These are phyloP conservation scores for Talaromyces marneffei DNA, from an alignment of 2,329 filamentous ascomycete genomes.

Conservation along the genomic window DNA sequence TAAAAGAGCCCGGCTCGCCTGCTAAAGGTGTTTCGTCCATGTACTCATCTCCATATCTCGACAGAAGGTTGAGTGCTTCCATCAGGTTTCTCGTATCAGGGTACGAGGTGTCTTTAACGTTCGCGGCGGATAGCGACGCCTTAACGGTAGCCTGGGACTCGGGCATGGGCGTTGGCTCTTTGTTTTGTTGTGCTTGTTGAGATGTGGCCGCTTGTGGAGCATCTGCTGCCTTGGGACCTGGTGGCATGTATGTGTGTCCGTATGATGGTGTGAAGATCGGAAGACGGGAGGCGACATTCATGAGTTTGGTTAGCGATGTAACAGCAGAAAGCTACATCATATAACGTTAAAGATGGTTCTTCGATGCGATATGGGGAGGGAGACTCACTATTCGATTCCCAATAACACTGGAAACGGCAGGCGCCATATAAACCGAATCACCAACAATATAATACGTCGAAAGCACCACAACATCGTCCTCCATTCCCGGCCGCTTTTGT, in stretches of 20 bases:
- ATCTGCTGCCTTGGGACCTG: conserved; percentile 39
- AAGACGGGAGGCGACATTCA: conserved; percentile 49
- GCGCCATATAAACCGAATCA: conserved; percentile 57
- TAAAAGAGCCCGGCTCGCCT: conserved; percentile 59
- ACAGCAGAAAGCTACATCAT: conserved; percentile 48
- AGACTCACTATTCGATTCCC: conserved; percentile 48
- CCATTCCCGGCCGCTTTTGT: conserved; percentile 37
- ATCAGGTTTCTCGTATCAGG: conserved; percentile 39
- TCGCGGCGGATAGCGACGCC: conserved; percentile 17
- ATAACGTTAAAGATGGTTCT: not conserved
- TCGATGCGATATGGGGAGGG: too few species aligned
- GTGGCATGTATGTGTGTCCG: conserved; percentile 55
- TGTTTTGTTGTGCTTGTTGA: conserved; percentile 35
- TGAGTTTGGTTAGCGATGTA: conserved; percentile 51
- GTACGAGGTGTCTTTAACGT: conserved; percentile 19
- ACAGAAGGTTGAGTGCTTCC: conserved; percentile 47
- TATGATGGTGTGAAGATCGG: conserved; percentile 54
- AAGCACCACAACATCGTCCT: conserved; percentile 49
- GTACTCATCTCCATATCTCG: conserved; percentile 54
- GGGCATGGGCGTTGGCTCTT: conserved; percentile 45
- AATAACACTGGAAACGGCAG: conserved; percentile 54
- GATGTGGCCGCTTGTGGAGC: conserved; percentile 24
- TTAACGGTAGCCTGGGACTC: conserved; percentile 29
- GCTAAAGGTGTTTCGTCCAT: conserved; percentile 59
- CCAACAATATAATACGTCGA: conserved; percentile 58